Base-by-base conservation (phyloP, 2,329 filamentous ascomycete genomes). In the Dryadomyces sulphureus region DNA sequence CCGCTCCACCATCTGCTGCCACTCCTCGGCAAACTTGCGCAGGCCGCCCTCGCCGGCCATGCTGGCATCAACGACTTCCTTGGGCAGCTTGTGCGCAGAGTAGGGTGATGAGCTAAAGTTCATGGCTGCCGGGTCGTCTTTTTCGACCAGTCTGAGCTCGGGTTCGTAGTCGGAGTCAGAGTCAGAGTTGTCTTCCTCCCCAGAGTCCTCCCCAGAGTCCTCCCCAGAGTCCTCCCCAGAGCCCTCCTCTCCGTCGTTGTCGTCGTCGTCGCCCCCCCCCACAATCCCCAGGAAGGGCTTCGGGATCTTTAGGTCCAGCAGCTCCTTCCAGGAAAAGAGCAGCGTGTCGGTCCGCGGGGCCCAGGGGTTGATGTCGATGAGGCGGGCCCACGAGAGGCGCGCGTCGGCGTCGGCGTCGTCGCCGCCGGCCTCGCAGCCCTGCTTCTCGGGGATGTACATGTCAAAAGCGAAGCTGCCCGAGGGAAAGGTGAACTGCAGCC, bases 351-450 rank as follows among this genome's bases (percentile, higher is more conserved):
- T 98, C 49, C 86, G 72, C 38, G 79, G 75, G 1, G 90, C 90
- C 86, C 90, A 98, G 0, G 92, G 87, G 57, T 96, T 96, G 57
- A 98, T 84, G 59, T 98, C 92, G 42, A 98, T 81, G 11, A 98
- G 68, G 66, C 88, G 84, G 2, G 93, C 84, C 41, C 77, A 73
- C 42, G 85, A 77, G 46, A 93, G 74, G 1, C 82, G 58, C 46
- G 65, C 59, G 65, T 47, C 56, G 25, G 43, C 57, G 25, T 61
- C 55, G 25, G 61, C 68, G 24, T 71, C 70, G 22, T 65, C 60
- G 14, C 79, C 61, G 16, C 62, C 52, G 38, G 27, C 41, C 39
- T 45, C 48, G 38, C 40, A 22, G 62, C 56, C 74, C 67, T 56
- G 54, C 32, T 64, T 73, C 51, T 81, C 76, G 1, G 90, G 89